A percentile compares a stretch with the other conserved stretches of the same genome.
Evolutionary conservation across 2,329 filamentous ascomycete species (phyloP).

Genomic region (Colletotrichum sublineola): DNA sequence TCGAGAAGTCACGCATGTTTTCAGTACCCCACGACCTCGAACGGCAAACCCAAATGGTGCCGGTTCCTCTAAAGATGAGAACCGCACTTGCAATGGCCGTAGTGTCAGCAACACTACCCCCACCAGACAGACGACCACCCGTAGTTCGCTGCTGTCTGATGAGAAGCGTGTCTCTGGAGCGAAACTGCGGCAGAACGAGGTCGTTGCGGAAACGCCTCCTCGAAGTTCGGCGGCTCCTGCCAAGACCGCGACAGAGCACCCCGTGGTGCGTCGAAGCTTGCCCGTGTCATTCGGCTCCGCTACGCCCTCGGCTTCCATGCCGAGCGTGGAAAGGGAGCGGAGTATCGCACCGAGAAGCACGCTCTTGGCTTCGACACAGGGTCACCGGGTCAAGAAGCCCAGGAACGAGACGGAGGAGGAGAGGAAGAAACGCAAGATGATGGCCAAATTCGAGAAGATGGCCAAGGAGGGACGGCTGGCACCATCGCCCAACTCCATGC

Average conservation of each 20-base stretch:
- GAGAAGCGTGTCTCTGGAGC: neutral
- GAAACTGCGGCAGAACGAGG: neutral
- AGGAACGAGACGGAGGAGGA: conserved; percentile 29
- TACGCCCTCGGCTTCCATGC: conserved; percentile 12
- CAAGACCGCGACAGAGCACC: conserved; percentile 6
- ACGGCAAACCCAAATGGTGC: neutral
- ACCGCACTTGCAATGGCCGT: neutral
- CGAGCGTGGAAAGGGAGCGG: neutral
- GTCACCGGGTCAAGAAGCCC: conserved; percentile 35
- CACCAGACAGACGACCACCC: neutral
- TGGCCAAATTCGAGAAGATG: conserved; percentile 25
- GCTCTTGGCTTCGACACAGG: conserved; percentile 21
- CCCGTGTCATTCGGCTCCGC: conserved; percentile 13
- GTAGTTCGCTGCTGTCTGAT: neutral
- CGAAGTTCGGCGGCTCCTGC: neutral
- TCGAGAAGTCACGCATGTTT: conserved; percentile 13
- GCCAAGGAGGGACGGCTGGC: conserved; percentile 28
- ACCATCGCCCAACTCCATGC: conserved; percentile 4
- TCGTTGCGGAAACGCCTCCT: conserved; percentile 18
- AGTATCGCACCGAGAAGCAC: conserved; percentile 6
- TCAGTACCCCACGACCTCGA: conserved; percentile 14
- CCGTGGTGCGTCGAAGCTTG: conserved; percentile 16
- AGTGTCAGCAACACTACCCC: neutral
- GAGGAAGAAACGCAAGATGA: conserved; percentile 9
- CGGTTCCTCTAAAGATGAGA: neutral